phyloP scores from a whole-genome alignment of 805 yeast species.

The Candida montana region DNA sequence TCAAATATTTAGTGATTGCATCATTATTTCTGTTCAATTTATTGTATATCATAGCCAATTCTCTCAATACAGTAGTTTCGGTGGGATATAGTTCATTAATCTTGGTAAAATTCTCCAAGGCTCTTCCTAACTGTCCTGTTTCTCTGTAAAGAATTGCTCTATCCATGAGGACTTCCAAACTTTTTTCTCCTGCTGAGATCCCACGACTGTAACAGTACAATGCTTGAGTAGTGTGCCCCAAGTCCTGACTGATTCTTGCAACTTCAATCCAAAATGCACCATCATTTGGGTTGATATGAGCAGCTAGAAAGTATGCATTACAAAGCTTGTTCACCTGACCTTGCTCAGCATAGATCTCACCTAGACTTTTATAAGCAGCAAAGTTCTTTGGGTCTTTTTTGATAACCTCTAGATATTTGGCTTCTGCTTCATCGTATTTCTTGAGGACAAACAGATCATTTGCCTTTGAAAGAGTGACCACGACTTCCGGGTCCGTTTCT shows the following conservation, averaged over 20 bases:
- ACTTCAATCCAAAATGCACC: slow-evolving; percentile 73
- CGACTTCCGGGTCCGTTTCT: slow-evolving; percentile 68
- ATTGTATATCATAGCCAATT: slow-evolving; percentile 48
- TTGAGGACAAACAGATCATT: slow-evolving; percentile 72
- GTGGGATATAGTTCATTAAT: slow-evolving; percentile 52
- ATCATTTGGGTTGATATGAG: slow-evolving; percentile 71
- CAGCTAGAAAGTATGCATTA: slow-evolving; percentile 76
- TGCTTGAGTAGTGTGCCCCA: slow-evolving; percentile 72
- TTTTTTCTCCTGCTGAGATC: slow-evolving; percentile 40
- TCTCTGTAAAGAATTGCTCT: slow-evolving; percentile 66
- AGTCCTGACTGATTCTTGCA: slow-evolving; percentile 58
- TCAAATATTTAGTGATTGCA: slow-evolving; percentile 67
- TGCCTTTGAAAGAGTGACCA: slow-evolving; percentile 60
- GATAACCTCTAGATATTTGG: slow-evolving; percentile 62
- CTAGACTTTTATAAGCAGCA: slow-evolving; percentile 82
- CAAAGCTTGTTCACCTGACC: slow-evolving; percentile 70
- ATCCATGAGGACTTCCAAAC: slow-evolving; percentile 52
- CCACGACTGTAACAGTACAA: slow-evolving; percentile 72
- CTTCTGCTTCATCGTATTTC: slow-evolving; percentile 55
- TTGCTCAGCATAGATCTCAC: slow-evolving; percentile 70
- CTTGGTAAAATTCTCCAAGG: slow-evolving; percentile 65
- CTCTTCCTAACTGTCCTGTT: slow-evolving; percentile 61
- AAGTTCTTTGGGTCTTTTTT: slow-evolving; percentile 71
- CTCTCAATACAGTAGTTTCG: slow-evolving; percentile 55
- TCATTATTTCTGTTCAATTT: slow-evolving; percentile 56